A percentile compares a stretch with the other conserved stretches of the same genome.
phyloP scores from a whole-genome alignment of 2,329 filamentous ascomycete species.

The Fusarium neocosmosporiellum region DNA sequence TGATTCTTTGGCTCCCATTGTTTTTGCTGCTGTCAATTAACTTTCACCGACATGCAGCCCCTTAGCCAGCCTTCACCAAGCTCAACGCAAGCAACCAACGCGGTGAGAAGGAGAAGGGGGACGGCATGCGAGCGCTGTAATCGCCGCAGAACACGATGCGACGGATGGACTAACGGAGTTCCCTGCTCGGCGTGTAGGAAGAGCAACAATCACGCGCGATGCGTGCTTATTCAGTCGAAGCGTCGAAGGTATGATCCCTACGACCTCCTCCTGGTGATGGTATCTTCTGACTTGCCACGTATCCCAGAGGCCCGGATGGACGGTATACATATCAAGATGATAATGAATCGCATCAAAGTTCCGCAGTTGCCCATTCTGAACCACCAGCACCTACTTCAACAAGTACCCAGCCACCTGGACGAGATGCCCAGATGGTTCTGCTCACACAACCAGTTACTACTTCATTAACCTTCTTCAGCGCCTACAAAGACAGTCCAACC shows the following conservation, averaged over 20 bases:
- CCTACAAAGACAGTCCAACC: background rate
- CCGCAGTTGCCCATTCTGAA: background rate
- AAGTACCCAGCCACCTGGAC: background rate
- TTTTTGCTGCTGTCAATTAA: background rate
- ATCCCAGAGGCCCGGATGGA: background rate
- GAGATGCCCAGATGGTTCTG: background rate
- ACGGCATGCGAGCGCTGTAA: background rate
- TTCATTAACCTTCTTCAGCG: background rate
- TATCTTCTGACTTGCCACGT: background rate
- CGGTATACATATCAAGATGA: background rate
- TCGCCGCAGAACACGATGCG: background rate
- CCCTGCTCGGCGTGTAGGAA: background rate
- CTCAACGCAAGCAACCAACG: background rate
- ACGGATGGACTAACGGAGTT: background rate
- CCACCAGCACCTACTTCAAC: background rate
- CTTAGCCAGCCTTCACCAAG: background rate
- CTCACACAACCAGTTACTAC: background rate
- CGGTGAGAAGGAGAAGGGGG: background rate
- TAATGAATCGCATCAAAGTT: background rate
- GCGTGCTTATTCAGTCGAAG: background rate
- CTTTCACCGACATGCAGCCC: background rate
- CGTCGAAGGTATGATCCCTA: background rate
- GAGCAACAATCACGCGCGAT: background rate
- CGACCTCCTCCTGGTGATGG: background rate
- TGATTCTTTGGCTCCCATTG: background rate